These are phyloP conservation scores for Annona cherimola DNA, from an alignment of 164 flowering plant genomes.

Conservation along the genomic window DNA sequence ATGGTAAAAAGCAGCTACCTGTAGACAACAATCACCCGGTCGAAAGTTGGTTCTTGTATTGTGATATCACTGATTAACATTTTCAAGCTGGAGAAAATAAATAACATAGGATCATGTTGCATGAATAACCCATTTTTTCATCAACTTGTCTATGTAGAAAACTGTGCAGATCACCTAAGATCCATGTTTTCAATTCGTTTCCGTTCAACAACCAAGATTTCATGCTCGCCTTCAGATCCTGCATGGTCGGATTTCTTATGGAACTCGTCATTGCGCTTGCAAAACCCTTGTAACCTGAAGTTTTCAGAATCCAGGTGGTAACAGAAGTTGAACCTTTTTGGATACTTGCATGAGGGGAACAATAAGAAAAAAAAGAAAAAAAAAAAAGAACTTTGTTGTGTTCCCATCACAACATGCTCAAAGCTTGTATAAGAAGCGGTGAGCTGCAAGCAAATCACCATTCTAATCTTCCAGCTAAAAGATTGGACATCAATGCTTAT, in stretches of 20 bases:
- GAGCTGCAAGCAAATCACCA: no score
- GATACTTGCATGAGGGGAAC: no score
- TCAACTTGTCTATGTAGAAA: background rate
- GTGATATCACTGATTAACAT: conserved; percentile 63
- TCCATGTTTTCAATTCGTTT: conserved; percentile 80
- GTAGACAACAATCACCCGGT: conserved; percentile 89
- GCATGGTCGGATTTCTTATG: conserved; percentile 71
- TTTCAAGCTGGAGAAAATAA: conserved; percentile 32
- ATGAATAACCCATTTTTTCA: background rate
- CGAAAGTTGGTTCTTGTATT: conserved; percentile 97
- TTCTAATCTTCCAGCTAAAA: no score
- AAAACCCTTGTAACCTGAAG: conserved; percentile 50
- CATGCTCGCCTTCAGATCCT: conserved; percentile 31
- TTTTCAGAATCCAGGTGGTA: conserved; percentile 18
- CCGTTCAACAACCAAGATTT: conserved; percentile 66
- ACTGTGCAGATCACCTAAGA: conserved; percentile 44
- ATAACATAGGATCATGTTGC: conserved; percentile 10
- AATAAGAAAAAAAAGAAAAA: no score
- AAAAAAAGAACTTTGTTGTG: no score
- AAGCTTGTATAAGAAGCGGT: no score
- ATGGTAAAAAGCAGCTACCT: conserved; percentile 36
- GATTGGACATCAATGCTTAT: no score
- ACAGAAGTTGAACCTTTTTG: conserved; percentile 1
- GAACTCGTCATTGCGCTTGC: conserved; percentile 28
- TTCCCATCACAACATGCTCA: no score